Conservation (phyloP, 2,329 filamentous ascomycete species). For the Aspergillus niger region DNA sequence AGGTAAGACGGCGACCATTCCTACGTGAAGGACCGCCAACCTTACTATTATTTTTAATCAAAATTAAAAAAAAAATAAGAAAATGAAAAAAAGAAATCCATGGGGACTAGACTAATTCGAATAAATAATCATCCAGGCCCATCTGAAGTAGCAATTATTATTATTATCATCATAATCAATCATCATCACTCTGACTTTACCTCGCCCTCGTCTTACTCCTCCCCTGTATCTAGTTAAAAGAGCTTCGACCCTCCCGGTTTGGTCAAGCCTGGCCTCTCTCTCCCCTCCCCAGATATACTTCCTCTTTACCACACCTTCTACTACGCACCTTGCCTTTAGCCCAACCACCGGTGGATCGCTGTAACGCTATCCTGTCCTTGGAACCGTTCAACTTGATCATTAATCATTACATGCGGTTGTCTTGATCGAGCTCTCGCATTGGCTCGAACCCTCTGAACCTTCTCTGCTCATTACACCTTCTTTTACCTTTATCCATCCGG, state of each 20-base stretch:
- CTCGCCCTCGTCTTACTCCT: background rate
- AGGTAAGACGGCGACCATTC: slow-evolving; percentile 4
- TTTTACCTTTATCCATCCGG: slow-evolving; percentile 4
- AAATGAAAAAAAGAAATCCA: slow-evolving; percentile 5
- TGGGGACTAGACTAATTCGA: background rate
- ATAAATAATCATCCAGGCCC: slow-evolving; percentile 9
- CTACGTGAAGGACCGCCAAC: background rate
- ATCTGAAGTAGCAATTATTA: background rate
- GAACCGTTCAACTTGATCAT: slow-evolving; percentile 11
- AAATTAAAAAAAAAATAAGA: background rate
- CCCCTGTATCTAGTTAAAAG: slow-evolving; percentile 1
- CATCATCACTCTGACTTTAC: slow-evolving; percentile 2
- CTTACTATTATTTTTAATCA: slow-evolving; percentile 3
- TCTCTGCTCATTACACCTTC: slow-evolving; percentile 1
- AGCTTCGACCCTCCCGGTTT: background rate
- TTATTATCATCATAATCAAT: background rate
- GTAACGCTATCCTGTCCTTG: slow-evolving; percentile 12
- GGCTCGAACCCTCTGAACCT: background rate
- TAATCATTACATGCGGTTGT: slow-evolving; percentile 10
- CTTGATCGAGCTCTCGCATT: slow-evolving; percentile 4
- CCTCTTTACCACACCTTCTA: background rate
- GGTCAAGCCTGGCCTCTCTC: background rate
- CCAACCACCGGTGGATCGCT: slow-evolving; percentile 5
- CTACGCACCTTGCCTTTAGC: background rate
- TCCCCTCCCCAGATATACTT: background rate